Evolutionary conservation across 805 yeast genomes (phyloP).

Genomic region (Candida piceae): DNA sequence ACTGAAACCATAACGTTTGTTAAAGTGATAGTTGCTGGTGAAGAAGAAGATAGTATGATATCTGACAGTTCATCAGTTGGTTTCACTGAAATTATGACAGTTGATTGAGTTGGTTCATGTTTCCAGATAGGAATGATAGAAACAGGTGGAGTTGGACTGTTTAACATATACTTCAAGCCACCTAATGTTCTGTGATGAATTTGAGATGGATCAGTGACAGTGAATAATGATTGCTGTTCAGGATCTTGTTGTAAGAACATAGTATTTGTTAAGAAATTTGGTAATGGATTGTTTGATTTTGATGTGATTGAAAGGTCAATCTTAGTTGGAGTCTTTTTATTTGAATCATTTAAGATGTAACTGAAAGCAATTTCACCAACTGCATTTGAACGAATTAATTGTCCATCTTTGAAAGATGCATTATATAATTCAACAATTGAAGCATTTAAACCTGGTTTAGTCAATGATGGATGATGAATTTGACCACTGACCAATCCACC

Average conservation of each 20-base stretch:
- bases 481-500: conserved; percentile 31
- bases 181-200: conserved; percentile 67
- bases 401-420: conserved; percentile 70
- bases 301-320: conserved; percentile 37
- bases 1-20: conserved; percentile 61
- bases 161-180: conserved; percentile 69
- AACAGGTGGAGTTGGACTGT: conserved; percentile 56
- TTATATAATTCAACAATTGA: conserved; percentile 82
- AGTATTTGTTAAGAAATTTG: conserved; percentile 46
- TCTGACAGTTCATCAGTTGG: conserved; percentile 43
- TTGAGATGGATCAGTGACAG: conserved; percentile 39
- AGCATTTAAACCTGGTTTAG: conserved; percentile 66
- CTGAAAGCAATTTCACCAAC: conserved; percentile 87
- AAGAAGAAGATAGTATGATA: conserved; percentile 29
- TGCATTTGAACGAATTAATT: conserved; percentile 50
- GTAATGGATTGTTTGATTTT: conserved; percentile 26
- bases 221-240: conserved; percentile 29
- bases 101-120: conserved; percentile 77
- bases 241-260: conserved; percentile 44
- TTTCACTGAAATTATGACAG: conserved; percentile 70
- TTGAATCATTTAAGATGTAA: conserved; percentile 38
- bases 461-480: conserved; percentile 47
- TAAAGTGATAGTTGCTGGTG: conserved; percentile 37
- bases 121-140: conserved; percentile 83
- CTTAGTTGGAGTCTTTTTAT: conserved; percentile 34